Evolutionary conservation across 306 rosid species (phyloP).

Genomic region (Vicia villosa): DNA sequence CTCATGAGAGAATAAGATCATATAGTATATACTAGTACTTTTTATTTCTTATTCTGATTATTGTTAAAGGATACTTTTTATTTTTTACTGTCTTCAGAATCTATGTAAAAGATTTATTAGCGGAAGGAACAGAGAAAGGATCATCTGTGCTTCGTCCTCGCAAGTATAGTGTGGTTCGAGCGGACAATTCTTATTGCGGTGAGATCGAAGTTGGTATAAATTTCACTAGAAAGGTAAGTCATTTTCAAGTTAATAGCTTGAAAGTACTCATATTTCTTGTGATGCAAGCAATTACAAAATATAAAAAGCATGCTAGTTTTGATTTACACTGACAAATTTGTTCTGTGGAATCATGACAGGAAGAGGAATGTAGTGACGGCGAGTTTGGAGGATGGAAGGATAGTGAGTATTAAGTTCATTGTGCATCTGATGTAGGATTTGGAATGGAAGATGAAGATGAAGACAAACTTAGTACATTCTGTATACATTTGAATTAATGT

Average conservation of each 20-base stretch:
- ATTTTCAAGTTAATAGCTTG: background rate
- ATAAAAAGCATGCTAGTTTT: constrained; percentile 3
- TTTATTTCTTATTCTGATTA: background rate
- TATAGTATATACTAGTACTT: background rate
- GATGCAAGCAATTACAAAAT: constrained; percentile 10
- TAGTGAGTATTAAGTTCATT: constrained; percentile 42
- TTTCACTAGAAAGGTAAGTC: constrained; percentile 59
- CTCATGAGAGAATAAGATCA: background rate
- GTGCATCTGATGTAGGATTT: constrained; percentile 29
- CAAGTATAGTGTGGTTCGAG: constrained; percentile 63
- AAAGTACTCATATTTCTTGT: constrained; percentile 6
- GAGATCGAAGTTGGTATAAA: constrained; percentile 74
- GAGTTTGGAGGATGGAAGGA: constrained; percentile 78
- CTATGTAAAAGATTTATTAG: constrained; percentile 60
- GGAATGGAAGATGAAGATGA: constrained; percentile 21
- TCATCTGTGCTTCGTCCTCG: constrained; percentile 49
- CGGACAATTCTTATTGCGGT: constrained; percentile 62
- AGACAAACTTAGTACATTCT: constrained; percentile 6
- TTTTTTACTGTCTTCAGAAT: constrained; percentile 33
- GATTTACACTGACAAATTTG: constrained; percentile 11
- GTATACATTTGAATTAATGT: constrained; percentile 26
- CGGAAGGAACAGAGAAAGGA: constrained; percentile 66
- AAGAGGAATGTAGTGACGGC: constrained; percentile 31
- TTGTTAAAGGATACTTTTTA: background rate
- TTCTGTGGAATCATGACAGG: constrained; percentile 50